Percentiles rank a stretch among this genome's conserved stretches.
Conservation (phyloP, 2,329 filamentous ascomycete species). For the Cryphonectria radicalis region DNA sequence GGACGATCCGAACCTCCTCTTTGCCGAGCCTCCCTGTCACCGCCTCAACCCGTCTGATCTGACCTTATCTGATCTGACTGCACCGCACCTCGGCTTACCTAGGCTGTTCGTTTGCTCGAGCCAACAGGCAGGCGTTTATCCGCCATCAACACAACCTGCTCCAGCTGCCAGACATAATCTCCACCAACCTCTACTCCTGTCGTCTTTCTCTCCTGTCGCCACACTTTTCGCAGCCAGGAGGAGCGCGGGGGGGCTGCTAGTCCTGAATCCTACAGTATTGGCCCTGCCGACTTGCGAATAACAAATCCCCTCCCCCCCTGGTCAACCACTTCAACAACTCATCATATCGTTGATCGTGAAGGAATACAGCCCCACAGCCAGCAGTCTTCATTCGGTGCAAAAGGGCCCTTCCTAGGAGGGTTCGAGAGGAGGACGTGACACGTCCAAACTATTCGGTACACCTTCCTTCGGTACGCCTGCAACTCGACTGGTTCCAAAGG, state of each 20-base stretch:
- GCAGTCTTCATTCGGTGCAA: neutral
- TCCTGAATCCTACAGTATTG: neutral
- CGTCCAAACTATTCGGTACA: neutral
- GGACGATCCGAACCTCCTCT: neutral
- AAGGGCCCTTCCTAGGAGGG: neutral
- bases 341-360: neutral
- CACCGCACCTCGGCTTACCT: conserved; percentile 1
- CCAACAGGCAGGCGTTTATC: neutral
- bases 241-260: neutral
- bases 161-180: no score
- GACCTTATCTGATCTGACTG: neutral
- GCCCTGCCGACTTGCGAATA: neutral
- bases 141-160: neutral
- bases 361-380: neutral
- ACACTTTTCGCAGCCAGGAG: neutral
- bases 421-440: neutral
- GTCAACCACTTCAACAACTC: neutral
- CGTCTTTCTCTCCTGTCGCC: neutral
- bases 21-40: neutral
- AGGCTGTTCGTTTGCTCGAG: neutral
- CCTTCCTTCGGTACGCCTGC: neutral
- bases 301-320: neutral
- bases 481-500: neutral
- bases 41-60: neutral
- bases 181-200: neutral